These are phyloP conservation scores for Leptodontidium sp. DNA, from an alignment of 2,329 filamentous ascomycete genomes.

Conservation along the genomic window DNA sequence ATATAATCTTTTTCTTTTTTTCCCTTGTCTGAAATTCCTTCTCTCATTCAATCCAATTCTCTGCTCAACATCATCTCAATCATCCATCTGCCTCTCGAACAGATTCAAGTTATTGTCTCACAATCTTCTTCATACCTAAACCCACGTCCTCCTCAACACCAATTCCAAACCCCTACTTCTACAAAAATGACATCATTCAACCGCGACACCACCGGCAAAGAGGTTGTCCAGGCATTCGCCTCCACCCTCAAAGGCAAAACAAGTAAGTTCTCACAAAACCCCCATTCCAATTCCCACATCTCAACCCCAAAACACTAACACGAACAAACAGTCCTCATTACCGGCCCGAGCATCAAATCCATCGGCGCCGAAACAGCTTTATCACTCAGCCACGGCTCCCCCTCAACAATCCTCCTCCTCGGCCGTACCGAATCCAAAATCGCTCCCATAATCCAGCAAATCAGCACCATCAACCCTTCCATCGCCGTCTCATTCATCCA, in stretches of 20 bases:
- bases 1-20: neutral
- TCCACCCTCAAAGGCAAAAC: slow-evolving; percentile 49
- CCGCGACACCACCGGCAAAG: slow-evolving; percentile 27
- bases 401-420: slow-evolving; percentile 32
- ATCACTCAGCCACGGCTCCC: slow-evolving; percentile 37
- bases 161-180: neutral
- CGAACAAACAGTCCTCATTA: slow-evolving; percentile 32
- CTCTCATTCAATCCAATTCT: neutral
- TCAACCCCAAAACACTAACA: neutral
- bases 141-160: neutral
- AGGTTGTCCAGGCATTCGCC: slow-evolving; percentile 31
- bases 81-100: too few relatives aligned
- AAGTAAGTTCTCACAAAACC: slow-evolving; percentile 1
- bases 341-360: slow-evolving; percentile 29
- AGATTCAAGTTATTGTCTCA: too few relatives aligned
- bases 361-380: slow-evolving; percentile 36
- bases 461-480: slow-evolving; percentile 20
- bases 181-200: slow-evolving; percentile 31
- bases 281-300: neutral
- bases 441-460: slow-evolving; percentile 29
- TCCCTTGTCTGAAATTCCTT: neutral
- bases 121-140: too few relatives aligned
- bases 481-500: slow-evolving; percentile 31
- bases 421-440: slow-evolving; percentile 33
- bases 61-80: neutral